These are phyloP conservation scores for Solanum bulbocastanum DNA, from an alignment of 257 asterid genomes.

Conservation along the genomic window DNA sequence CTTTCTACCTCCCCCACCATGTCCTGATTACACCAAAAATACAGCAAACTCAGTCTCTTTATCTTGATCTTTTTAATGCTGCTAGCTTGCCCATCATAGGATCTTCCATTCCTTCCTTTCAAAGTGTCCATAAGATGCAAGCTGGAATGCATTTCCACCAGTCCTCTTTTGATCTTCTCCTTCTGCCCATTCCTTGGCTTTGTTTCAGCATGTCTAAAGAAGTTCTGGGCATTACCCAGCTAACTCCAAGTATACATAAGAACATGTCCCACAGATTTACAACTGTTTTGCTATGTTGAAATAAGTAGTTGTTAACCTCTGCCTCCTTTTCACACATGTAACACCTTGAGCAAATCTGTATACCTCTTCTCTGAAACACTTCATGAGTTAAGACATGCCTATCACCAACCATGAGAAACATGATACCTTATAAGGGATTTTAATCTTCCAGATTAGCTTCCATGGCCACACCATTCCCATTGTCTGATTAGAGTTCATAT, in stretches of 20 bases:
- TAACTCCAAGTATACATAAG: background rate
- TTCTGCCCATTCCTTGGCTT: background rate
- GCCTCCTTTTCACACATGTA: background rate
- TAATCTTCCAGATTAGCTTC: background rate
- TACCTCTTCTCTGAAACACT: background rate
- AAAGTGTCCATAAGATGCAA: background rate
- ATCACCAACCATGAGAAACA: background rate
- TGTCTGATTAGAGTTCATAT: background rate
- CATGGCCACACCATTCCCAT: background rate
- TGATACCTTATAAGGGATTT: background rate
- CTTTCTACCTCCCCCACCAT: background rate
- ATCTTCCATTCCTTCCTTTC: background rate
- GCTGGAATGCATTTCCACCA: background rate
- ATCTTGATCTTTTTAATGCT: background rate
- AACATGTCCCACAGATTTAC: background rate
- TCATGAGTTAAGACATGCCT: background rate
- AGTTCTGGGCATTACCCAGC: background rate
- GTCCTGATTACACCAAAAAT: background rate
- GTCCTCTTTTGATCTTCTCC: background rate
- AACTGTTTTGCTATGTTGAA: background rate
- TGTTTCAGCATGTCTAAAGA: background rate
- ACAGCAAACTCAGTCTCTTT: background rate
- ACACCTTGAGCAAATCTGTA: background rate
- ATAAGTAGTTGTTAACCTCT: background rate
- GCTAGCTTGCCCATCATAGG: background rate